Base-by-base conservation (phyloP, 2,329 filamentous ascomycete genomes). In the Leptographium flavum region DNA sequence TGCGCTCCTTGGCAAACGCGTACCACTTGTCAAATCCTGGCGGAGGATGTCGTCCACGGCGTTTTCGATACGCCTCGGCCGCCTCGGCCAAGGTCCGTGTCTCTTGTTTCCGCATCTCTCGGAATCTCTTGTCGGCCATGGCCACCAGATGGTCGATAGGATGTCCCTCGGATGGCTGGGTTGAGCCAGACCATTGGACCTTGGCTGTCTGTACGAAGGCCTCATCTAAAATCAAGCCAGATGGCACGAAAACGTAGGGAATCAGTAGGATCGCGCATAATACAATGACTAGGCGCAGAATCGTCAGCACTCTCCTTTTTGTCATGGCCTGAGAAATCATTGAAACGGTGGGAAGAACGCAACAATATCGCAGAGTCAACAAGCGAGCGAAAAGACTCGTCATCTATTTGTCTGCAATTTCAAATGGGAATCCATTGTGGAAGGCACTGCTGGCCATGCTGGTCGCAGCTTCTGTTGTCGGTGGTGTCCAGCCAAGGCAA, bases 21-120 rank as follows among this genome's bases (percentile, higher is more conserved):
- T 74, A 69, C 76, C 77, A 81, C 39, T 66, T 60, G 49, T 76
- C 68, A 54, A 81, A 81, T n/a, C 73, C 73, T 0, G 76, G 77
- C 4, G 77, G 77, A 2, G 76, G 77, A 52, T 80, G 73, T 22
- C 76, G 66, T 21, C 74, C 74, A 49, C 76, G 67, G 40, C 68
- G 66, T 23, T 61, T 56, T 46, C 76, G 68, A 55, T 81, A 81
- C 21, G 66, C 69, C 4, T 63, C 61, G 0, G 77, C 73, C 5
- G 74, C 71, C 14, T 69, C 64, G 10, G 61, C 58, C 42, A 81
- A 59, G 15, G 66, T 66, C 47, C 58, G 59, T 30, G 73, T 74
- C 48, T 68, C 64, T 30, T 63, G 61, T 14, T 61, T 54, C 17
- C 75, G 57, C 23, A 67, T 51, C 9, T 55, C 52, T 14, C 64